These are phyloP conservation scores for Camelina sativa DNA, from an alignment of 345 rosid species.

Conservation along the genomic window DNA sequence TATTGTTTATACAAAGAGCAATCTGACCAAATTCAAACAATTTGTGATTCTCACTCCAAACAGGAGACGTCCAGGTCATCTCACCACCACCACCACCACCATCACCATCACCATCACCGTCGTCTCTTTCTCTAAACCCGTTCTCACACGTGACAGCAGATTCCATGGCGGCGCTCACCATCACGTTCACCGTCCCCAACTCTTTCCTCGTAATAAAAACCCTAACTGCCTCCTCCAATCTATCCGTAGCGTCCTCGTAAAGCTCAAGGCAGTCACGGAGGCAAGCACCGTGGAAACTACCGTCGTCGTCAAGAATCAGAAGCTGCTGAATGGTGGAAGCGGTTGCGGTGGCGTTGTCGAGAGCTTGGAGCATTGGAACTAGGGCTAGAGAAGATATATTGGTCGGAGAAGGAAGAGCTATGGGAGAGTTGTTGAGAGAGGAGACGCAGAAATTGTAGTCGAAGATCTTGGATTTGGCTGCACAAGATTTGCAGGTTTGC, in stretches of 20 bases:
- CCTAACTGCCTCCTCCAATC: conserved; percentile 50
- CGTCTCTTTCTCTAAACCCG: conserved; percentile 53
- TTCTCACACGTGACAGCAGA: conserved; percentile 58
- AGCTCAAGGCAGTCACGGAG: conserved; percentile 57
- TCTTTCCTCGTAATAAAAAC: conserved; percentile 50
- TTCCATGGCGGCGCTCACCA: conserved; percentile 62
- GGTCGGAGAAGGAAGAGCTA: conserved; percentile 47
- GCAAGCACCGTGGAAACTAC: conserved; percentile 43
- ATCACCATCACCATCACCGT: conserved; percentile 38
- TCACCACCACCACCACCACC: conserved; percentile 6
- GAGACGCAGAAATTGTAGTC: conserved; percentile 49
- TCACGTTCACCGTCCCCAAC: conserved; percentile 40
- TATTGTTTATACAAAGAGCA: conserved; percentile 54
- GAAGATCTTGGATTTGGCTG: conserved; percentile 42
- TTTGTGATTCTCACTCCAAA: conserved; percentile 51
- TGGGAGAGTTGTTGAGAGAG: conserved; percentile 55
- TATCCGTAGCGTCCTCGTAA: conserved; percentile 48
- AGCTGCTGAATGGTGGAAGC: conserved; percentile 47
- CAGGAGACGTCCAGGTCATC: conserved; percentile 50
- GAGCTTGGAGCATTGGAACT: conserved; percentile 60
- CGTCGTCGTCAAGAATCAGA: conserved; percentile 38
- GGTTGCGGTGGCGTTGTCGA: conserved; percentile 58
- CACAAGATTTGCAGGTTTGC: conserved; percentile 56
- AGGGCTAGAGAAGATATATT: conserved; percentile 58
- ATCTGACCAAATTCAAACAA: conserved; percentile 58